Percentiles rank a stretch among this genome's conserved stretches.
These are phyloP conservation scores for Albatrellus ellisii DNA, from an alignment of 768 basidiomycete genomes.

Conservation along the genomic window DNA sequence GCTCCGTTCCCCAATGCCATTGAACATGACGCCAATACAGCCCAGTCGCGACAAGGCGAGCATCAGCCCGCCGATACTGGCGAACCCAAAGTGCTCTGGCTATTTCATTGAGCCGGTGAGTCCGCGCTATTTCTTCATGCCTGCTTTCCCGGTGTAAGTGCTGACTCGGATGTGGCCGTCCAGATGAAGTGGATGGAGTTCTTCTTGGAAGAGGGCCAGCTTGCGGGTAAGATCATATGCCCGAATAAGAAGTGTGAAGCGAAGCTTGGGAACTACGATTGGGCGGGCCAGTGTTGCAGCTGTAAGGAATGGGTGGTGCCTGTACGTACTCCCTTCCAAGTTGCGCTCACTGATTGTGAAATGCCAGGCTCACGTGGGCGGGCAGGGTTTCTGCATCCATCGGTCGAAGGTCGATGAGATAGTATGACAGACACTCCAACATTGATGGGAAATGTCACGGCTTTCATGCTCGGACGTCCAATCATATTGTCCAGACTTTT, in stretches of 20 bases:
- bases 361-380: too few species aligned
- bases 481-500: too few species aligned
- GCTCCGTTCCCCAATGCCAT: constrained; percentile 22
- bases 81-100: constrained; percentile 81
- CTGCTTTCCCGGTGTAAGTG: too few species aligned
- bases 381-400: constrained; percentile 42
- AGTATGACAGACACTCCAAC: too few species aligned
- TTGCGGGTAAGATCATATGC: constrained; percentile 84
- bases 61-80: constrained; percentile 49
- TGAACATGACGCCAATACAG: constrained; percentile 17
- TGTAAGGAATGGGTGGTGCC: constrained; percentile 91
- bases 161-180: not conserved
- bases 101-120: constrained; percentile 94
- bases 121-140: constrained; percentile 8
- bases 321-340: constrained; percentile 30
- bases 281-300: constrained; percentile 88
- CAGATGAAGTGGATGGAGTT: constrained; percentile 95
- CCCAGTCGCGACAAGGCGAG: constrained; percentile 9
- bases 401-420: constrained; percentile 44
- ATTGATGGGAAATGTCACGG: too few species aligned
- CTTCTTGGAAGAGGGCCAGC: constrained; percentile 56
- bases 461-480: too few species aligned
- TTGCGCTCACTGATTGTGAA: not conserved
- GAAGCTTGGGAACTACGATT: constrained; percentile 94
- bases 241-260: constrained; percentile 84